A percentile compares a stretch with the other conserved stretches of the same genome.
phyloP scores from a whole-genome alignment of 345 rosid genomes.

The Citrus glauca region DNA sequence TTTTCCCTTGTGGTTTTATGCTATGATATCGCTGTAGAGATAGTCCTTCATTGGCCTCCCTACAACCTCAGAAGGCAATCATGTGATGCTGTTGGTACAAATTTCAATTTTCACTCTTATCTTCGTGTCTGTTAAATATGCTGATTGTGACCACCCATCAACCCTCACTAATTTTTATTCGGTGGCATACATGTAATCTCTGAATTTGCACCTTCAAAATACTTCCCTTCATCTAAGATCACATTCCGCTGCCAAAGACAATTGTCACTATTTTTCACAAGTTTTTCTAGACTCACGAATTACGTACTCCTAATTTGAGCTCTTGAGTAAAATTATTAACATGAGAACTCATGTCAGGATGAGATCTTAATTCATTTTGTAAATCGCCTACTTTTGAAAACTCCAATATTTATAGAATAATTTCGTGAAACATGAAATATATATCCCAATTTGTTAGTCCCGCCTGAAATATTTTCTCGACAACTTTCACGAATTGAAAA shows the following conservation, averaged over 20 bases:
- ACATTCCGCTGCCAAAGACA: background rate
- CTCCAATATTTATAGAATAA: background rate
- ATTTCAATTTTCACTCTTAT: background rate
- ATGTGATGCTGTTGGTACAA: background rate
- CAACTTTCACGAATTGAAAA: background rate
- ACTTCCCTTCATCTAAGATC: too few relatives aligned
- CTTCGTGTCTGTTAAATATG: background rate
- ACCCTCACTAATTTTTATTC: background rate
- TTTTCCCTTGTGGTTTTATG: background rate
- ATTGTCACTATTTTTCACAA: too few relatives aligned
- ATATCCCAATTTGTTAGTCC: background rate
- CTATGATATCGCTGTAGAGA: background rate
- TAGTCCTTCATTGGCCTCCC: background rate
- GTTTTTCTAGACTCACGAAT: too few relatives aligned
- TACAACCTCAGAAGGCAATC: background rate
- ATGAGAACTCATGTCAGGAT: background rate
- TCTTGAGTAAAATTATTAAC: background rate
- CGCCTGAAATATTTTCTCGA: background rate
- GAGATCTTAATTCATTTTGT: too few relatives aligned
- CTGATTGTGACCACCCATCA: conserved; percentile 1
- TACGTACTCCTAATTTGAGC: too few relatives aligned
- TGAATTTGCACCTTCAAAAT: too few relatives aligned
- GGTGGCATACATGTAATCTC: background rate
- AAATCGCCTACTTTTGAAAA: too few relatives aligned
- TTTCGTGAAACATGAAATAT: background rate